Evolutionary conservation across 176 grass and related monocot species (phyloP), one percentile per base, ranked within the genome.

Genomic region (Dendrocalamus sinicus): DNA sequence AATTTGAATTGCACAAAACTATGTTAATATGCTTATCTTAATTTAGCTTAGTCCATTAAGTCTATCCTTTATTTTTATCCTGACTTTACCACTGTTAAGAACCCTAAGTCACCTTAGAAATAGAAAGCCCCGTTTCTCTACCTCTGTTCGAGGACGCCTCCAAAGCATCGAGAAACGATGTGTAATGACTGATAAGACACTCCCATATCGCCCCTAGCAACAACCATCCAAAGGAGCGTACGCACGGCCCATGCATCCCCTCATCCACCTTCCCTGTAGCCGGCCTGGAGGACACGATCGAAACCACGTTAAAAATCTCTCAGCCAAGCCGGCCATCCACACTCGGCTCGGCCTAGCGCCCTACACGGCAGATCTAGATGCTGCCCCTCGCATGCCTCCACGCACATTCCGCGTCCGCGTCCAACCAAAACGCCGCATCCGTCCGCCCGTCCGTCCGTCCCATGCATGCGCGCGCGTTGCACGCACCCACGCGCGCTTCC

Each of bases 341-440:
- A 13, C 26, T 57, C 10, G 40, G 39, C 68, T 71, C 40, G 68
- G 40, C 69, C 14, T 75, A 68, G 59, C 72, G 57, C 50, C 85
- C 59, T 62, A 86, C 66, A 32, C 72, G 78, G 57, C 70, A 82
- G 83, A 86, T 90, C 78, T 78, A 77, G 63, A 90, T 78, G 84
- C 86, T 44, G 48, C 64, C 46, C 75, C 64, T 76, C 67, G 61
- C 43, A 28, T 66, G 62, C 77, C 68, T 62, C 54, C 81, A 83
- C 39, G 52, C 80, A 22, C 67, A 50, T 73, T 73, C 81, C 74
- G 65, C 75, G 66, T 72, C 41, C 66, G 40, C 50, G 61, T 30
- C 61, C 24, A 64, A 64, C 84, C 67, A 79, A 84, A 79, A 65
- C 52, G 74, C 51, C 50, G 75, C 82, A 84, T 84, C 75, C 70